phyloP scores from a whole-genome alignment of 352 stramenopile species.

The Phytopythium ostracodes region DNA sequence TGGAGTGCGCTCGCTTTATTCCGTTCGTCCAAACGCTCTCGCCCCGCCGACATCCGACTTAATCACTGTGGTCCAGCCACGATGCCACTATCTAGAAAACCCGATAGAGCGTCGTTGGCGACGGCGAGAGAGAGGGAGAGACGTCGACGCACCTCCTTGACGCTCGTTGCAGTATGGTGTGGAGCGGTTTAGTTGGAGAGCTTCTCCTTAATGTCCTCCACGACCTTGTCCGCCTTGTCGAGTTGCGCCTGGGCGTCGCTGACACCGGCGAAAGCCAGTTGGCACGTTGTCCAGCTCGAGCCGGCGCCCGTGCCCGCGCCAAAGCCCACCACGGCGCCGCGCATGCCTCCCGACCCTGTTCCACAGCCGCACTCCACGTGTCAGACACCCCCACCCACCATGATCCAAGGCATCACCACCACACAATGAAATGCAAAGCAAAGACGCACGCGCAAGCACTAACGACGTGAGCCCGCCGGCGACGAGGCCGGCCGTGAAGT shows the following conservation, averaged over 20 bases:
- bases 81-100: too few species aligned
- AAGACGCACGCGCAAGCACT: constrained; percentile 72
- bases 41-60: neutral
- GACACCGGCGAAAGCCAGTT: constrained; percentile 76
- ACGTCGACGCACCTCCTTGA: neutral
- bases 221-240: constrained; percentile 73
- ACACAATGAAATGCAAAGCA: too few species aligned
- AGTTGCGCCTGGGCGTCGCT: constrained; percentile 55
- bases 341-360: constrained; percentile 58
- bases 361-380: neutral
- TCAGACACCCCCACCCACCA: neutral
- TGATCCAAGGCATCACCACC: too few species aligned
- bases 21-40: neutral
- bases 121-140: too few species aligned
- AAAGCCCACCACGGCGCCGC: constrained; percentile 64
- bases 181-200: constrained; percentile 25
- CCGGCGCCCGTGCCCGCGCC: constrained; percentile 64
- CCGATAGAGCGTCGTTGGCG: too few species aligned
- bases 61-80: too few species aligned
- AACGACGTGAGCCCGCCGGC: constrained; percentile 78
- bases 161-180: neutral
- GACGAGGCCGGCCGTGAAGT: constrained; percentile 80
- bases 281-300: constrained; percentile 84
- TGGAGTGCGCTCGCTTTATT: neutral
- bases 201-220: constrained; percentile 71